These are phyloP conservation scores for Rosa rugosa DNA, from an alignment of 306 rosid genomes.

Conservation along the genomic window DNA sequence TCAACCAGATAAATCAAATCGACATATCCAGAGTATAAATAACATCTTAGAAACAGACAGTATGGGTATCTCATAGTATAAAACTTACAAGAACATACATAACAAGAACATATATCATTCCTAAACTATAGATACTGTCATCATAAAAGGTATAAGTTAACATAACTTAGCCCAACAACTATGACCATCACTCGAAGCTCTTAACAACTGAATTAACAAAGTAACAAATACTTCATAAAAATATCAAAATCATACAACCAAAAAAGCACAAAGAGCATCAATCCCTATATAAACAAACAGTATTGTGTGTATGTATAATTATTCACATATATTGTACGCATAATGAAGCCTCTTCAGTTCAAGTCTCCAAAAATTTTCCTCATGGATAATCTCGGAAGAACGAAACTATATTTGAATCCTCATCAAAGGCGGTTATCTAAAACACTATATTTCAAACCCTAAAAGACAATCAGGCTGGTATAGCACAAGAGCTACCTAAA, in stretches of 20 bases:
- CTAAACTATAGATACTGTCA: not conserved
- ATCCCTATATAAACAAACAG: not conserved
- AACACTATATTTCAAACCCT: not conserved
- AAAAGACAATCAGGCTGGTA: not conserved
- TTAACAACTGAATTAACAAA: not conserved
- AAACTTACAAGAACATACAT: not conserved
- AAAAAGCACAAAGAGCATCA: not conserved
- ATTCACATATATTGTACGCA: not conserved
- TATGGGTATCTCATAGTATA: not conserved
- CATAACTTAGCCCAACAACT: no score
- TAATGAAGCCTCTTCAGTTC: constrained; percentile 70
- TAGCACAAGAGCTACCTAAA: not conserved
- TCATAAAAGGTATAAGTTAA: no score
- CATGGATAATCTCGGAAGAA: constrained; percentile 30
- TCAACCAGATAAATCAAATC: not conserved
- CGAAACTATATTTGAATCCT: constrained; percentile 10
- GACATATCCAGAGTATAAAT: not conserved
- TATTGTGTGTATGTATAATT: not conserved
- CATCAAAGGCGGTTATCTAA: not conserved
- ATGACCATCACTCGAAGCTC: no score
- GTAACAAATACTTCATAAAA: no score
- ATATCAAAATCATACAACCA: not conserved
- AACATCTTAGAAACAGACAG: not conserved
- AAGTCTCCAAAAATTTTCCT: constrained; percentile 74
- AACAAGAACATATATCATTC: not conserved